Evolutionary conservation across 306 rosid genomes (phyloP), one percentile per base, ranked within the genome.

Genomic region (Inga laurina): DNA sequence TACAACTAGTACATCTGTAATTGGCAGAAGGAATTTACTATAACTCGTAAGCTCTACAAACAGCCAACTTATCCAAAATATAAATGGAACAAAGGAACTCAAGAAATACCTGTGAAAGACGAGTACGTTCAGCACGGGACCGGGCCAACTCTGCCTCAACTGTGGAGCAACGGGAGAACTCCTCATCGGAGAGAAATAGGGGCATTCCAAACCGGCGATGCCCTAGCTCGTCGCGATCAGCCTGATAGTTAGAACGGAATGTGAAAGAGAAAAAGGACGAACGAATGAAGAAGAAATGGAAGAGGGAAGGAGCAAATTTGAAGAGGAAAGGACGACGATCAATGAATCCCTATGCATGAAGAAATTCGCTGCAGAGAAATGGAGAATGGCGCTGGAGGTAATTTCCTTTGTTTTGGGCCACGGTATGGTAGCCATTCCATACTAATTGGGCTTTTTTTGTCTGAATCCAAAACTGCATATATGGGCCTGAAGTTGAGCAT

Each of bases 141-240:
- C 97, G 92, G 7, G 75, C 91, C 87, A 91, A 83, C 80, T 94
- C 94, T 1, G 98, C 91, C 85, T 94, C 97, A 35, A 79, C 91
- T 82, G 85, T 78, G 41, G 92, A 83, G 88, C 87, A 87, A 64
- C 88, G 93, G 52, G 90, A 75, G 90, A 91, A 91, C 70, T 96
- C 99, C 78, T 96, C 98, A 74, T 94, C 94, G 82, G 98, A 87
- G 86, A 94, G 74, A 90, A 96, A 96, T 7, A 88, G 88, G 52
- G 91, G 91, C 96, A 87, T 54, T 69, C 24, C 18, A 34, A 19
- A 41, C 57, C 74, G 79, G 62, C 37, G 46, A 76, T 75, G 85
- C 91, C 88, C 91, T 88, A 85, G 72, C 43, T 15, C 70, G 79
- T 70, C 68, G 18, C 39, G 0, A 8, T 22, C 32, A 35, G 44